Percentiles rank a stretch among this genome's conserved stretches.
phyloP scores from a whole-genome alignment of 108 stramenopile genomes.

The Nitzschia sp. region DNA sequence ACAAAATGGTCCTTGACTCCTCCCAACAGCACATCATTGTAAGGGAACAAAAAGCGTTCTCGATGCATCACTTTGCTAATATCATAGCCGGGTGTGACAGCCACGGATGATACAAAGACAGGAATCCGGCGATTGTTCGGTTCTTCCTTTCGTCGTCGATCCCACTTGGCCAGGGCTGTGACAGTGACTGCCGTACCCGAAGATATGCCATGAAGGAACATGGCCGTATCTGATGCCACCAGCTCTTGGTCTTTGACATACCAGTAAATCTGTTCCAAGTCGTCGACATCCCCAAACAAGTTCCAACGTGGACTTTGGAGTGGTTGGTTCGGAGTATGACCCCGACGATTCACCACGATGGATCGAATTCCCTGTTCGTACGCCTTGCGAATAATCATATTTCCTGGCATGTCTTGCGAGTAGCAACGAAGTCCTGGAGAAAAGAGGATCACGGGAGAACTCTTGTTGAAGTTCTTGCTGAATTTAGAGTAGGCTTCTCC shows the following conservation, averaged over 20 bases:
- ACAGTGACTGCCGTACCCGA: slow-evolving; percentile 44
- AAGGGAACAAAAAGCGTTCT: slow-evolving; percentile 47
- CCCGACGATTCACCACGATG: slow-evolving; percentile 51
- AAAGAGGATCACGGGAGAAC: slow-evolving; percentile 51
- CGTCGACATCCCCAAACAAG: slow-evolving; percentile 60
- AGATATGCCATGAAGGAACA: slow-evolving; percentile 55
- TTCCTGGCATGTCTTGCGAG: slow-evolving; percentile 52
- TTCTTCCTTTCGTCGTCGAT: slow-evolving; percentile 27
- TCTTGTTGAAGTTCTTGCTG: slow-evolving; percentile 29
- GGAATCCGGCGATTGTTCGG: slow-evolving; percentile 30
- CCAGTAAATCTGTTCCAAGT: slow-evolving; percentile 57
- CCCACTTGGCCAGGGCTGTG: slow-evolving; percentile 40
- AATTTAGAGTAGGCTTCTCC: neutral
- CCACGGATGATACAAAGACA: slow-evolving; percentile 38
- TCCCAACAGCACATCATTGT: slow-evolving; percentile 41
- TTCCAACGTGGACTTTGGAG: slow-evolving; percentile 49
- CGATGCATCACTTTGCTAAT: slow-evolving; percentile 32
- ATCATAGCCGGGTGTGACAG: slow-evolving; percentile 50
- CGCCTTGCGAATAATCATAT: slow-evolving; percentile 41
- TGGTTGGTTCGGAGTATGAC: slow-evolving; percentile 30
- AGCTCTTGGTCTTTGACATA: slow-evolving; percentile 30
- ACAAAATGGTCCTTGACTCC: slow-evolving; percentile 50
- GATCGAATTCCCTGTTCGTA: slow-evolving; percentile 46
- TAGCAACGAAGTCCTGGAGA: slow-evolving; percentile 43
- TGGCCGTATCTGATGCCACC: slow-evolving; percentile 35